Conservation (phyloP, 1,139 yeast species). For the Saccharomycopsis hybrid region DNA sequence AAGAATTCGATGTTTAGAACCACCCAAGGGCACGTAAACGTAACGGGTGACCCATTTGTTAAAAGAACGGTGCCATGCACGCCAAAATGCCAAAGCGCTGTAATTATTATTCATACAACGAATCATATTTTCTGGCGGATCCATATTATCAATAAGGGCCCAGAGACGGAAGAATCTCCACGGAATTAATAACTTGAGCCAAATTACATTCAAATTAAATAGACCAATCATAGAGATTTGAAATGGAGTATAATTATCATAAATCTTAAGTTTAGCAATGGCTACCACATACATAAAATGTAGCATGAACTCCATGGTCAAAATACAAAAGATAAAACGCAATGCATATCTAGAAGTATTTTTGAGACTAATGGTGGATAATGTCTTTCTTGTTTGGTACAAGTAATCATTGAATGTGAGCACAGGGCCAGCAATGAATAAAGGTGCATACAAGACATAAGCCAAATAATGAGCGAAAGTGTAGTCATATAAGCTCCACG, state of each 20-base stretch:
- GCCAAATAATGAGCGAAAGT: constrained; percentile 59
- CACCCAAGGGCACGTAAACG: constrained; percentile 86
- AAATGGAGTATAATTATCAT: constrained; percentile 86
- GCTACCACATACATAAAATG: constrained; percentile 94
- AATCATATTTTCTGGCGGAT: constrained; percentile 97
- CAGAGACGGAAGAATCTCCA: constrained; percentile 95
- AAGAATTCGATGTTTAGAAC: constrained; percentile 57
- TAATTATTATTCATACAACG: constrained; percentile 93
- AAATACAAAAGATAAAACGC: constrained; percentile 63
- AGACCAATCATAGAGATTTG: constrained; percentile 93
- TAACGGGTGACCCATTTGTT: constrained; percentile 84
- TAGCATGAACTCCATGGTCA: constrained; percentile 84
- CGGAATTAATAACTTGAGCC: constrained; percentile 89
- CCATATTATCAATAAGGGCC: constrained; percentile 86
- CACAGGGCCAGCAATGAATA: constrained; percentile 93
- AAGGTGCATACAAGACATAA: constrained; percentile 77
- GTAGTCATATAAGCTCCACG: constrained; percentile 57
- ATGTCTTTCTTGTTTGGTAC: constrained; percentile 49
- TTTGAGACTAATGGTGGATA: constrained; percentile 34
- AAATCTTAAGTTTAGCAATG: constrained; percentile 67
- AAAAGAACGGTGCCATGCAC: constrained; percentile 96
- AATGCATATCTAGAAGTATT: constrained; percentile 57
- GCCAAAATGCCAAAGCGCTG: constrained; percentile 91
- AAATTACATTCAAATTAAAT: constrained; percentile 81
- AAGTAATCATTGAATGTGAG: constrained; percentile 86